phyloP scores from a whole-genome alignment of 768 basidiomycete species.

The Pluteus cervinus region DNA sequence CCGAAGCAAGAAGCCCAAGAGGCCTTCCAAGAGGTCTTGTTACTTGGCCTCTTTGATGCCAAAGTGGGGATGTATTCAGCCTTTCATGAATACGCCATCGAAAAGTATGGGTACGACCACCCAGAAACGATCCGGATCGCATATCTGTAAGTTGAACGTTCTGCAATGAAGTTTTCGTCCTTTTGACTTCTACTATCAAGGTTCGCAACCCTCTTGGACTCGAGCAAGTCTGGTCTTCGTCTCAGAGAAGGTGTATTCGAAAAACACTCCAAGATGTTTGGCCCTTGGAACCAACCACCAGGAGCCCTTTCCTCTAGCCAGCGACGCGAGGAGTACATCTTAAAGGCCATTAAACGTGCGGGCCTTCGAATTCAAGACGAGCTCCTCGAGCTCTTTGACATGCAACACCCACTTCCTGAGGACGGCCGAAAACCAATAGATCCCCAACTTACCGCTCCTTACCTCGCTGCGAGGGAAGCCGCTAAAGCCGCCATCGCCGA shows the following conservation, averaged over 20 bases:
- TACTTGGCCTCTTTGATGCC: conserved; percentile 45
- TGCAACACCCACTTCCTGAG: too few relatives aligned
- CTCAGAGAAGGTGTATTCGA: conserved; percentile 37
- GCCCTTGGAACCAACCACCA: too few relatives aligned
- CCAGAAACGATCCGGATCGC: conserved; percentile 45
- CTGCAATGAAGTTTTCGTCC: background rate
- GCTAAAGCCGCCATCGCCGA: too few relatives aligned
- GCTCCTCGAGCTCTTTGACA: too few relatives aligned
- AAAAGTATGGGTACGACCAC: conserved; percentile 43
- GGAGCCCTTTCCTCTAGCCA: too few relatives aligned
- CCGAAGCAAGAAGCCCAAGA: conserved; percentile 23
- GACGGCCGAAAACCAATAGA: too few relatives aligned
- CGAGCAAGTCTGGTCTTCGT: conserved; percentile 59
- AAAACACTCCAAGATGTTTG: conserved; percentile 33
- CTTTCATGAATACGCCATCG: conserved; percentile 54
- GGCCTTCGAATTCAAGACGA: too few relatives aligned
- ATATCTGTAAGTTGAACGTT: conserved; percentile 52
- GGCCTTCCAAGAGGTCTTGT: conserved; percentile 37
- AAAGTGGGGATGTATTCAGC: conserved; percentile 55
- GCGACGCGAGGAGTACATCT: too few relatives aligned
- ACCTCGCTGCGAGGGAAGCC: too few relatives aligned
- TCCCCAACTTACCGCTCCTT: too few relatives aligned
- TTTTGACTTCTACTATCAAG: conserved; percentile 25
- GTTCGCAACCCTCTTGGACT: conserved; percentile 63
- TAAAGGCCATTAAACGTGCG: too few relatives aligned